These are phyloP conservation scores for Dissophora ornata DNA, from an alignment of 192 early-diverging fungal genomes.

Conservation along the genomic window DNA sequence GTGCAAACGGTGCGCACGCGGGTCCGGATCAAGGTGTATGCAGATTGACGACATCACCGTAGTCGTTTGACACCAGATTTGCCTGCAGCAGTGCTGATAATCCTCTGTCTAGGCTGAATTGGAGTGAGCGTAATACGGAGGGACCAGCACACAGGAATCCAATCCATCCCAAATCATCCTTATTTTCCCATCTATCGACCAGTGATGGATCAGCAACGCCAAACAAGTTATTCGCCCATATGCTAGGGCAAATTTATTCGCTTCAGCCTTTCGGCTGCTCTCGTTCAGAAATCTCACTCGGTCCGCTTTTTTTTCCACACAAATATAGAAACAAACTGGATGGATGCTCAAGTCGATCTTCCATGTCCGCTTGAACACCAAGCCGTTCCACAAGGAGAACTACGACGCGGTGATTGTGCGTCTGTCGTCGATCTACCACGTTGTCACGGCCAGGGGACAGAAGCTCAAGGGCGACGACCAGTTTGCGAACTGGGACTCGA, in stretches of 20 bases:
- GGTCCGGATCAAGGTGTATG: not conserved
- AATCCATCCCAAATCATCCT: not conserved
- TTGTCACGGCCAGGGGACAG: constrained; percentile 50
- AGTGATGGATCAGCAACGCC: no score
- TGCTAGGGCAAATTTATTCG: no score
- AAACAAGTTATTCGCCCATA: no score
- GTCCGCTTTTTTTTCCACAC: constrained; percentile 6
- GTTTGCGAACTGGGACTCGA: constrained; percentile 48
- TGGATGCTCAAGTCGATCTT: constrained; percentile 85
- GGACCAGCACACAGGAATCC: not conserved
- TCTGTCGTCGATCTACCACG: constrained; percentile 82
- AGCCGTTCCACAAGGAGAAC: constrained; percentile 86
- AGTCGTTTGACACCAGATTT: no score
- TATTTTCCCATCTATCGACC: no score
- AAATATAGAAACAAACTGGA: constrained; percentile 58
- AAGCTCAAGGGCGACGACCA: constrained; percentile 35
- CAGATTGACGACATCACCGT: no score
- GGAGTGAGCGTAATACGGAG: not conserved
- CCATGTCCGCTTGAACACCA: constrained; percentile 81
- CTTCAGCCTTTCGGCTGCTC: no score
- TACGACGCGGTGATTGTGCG: constrained; percentile 88
- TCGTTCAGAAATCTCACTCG: no score
- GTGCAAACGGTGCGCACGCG: no score
- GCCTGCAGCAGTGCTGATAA: not conserved
- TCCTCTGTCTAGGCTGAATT: not conserved